Evolutionary conservation across 495 filamentous ascomycete species (phyloP), one percentile per base, ranked within the genome.

Genomic region (Trichoderma gamsii): DNA sequence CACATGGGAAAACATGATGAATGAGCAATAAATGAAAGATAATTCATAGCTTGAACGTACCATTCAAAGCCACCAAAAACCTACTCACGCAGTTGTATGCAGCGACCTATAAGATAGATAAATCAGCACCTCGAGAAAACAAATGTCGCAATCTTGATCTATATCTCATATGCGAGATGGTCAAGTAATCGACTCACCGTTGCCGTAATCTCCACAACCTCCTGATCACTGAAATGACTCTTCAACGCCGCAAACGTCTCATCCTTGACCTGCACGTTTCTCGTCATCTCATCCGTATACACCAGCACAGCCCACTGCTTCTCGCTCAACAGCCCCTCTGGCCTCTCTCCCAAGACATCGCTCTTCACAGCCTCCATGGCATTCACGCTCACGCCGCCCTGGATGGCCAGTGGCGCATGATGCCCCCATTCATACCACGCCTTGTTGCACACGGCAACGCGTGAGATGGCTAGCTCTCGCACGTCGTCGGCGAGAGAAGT

Each of bases 81-180:
- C 92, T 82, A 71, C 89, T 91, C 13, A 97, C 92, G 76, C 90
- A 92, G 74, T 96, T 96, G 74, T 97, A 96, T 38, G 86, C 87
- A n/a, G 88, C 90, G 25, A 61, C 56, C 56, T 61, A 29, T 13
- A 49, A 49, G 23, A 52, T 52, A n/a, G 4, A 9, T 25, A 68
- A 85, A 73, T 78, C 35, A 38, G 35, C 35, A 38, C 4, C 7
- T 38, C 35, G 7, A 2, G 6, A 2, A 35, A 35, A 35, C 2
- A 38, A 38, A 7, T 7, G 8, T 38, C 29, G 0, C 35, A 38
- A 38, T 7, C 5, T 38, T 7, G 8, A 38, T 38, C 8, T 5
- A 38, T 38, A 9, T 3, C 35, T 38, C 35, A 38, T 38, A 38
- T 9, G 35, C 2, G 35, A 38, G 35, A 38, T 38, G 5, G 8